Evolutionary conservation across 2,329 filamentous ascomycete species (phyloP).

Genomic region (Epichloe amarillans): DNA sequence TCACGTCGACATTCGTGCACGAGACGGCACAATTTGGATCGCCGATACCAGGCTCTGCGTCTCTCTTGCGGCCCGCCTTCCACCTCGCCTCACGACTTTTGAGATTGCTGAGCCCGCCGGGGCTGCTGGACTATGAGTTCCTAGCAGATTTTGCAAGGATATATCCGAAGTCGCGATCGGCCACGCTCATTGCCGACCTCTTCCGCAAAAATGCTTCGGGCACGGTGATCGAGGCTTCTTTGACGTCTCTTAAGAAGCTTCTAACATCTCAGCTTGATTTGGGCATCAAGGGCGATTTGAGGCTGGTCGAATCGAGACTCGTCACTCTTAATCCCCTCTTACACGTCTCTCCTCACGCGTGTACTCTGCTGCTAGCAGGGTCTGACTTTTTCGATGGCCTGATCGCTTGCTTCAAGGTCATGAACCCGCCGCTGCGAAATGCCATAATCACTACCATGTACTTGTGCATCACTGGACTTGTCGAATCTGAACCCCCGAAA

Average conservation of each 20-base stretch:
- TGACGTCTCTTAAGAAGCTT: conserved; percentile 46
- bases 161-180: conserved; percentile 50
- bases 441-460: conserved; percentile 62
- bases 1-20: conserved; percentile 43
- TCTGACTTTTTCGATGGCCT: conserved; percentile 85
- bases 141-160: conserved; percentile 53
- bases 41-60: conserved; percentile 12
- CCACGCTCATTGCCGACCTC: conserved; percentile 34
- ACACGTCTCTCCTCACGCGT: conserved; percentile 42
- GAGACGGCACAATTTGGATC: conserved; percentile 29
- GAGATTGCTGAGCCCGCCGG: conserved; percentile 24
- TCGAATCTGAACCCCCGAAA: conserved; percentile 55
- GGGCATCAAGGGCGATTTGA: conserved; percentile 41
- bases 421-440: conserved; percentile 49
- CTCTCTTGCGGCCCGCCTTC: conserved; percentile 51
- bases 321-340: conserved; percentile 50
- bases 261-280: conserved; percentile 51
- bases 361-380: conserved; percentile 60
- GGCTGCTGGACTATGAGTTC: conserved; percentile 52
- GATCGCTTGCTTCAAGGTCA: conserved; percentile 48
- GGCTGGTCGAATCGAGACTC: conserved; percentile 39
- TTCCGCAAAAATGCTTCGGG: conserved; percentile 35
- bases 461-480: conserved; percentile 57
- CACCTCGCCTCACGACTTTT: conserved; percentile 48
- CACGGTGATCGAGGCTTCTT: conserved; percentile 34